These are phyloP conservation scores for Russula foetens DNA, from an alignment of 768 basidiomycete genomes.

Conservation along the genomic window DNA sequence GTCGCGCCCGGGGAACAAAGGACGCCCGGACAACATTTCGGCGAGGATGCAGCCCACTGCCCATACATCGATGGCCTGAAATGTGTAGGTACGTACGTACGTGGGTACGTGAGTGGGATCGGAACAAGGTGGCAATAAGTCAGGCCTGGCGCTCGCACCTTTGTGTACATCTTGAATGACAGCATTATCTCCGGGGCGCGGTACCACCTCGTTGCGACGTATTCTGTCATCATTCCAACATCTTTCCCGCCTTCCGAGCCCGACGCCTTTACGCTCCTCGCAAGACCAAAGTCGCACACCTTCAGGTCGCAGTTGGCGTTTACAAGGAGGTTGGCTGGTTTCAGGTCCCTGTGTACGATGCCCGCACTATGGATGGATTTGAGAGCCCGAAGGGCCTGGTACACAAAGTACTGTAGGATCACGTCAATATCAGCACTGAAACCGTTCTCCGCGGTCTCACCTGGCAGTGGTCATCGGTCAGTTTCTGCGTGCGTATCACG, in stretches of 20 bases:
- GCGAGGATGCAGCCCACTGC: constrained; percentile 71
- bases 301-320: constrained; percentile 89
- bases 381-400: constrained; percentile 78
- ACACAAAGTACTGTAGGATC: constrained; percentile 61
- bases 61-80: constrained; percentile 65
- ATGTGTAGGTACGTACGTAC: no score
- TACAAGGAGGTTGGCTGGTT: constrained; percentile 81
- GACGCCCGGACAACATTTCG: constrained; percentile 72
- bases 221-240: constrained; percentile 67
- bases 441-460: constrained; percentile 29
- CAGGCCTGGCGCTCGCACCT: constrained; percentile 32
- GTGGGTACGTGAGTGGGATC: neutral
- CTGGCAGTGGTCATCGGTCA: constrained; percentile 88
- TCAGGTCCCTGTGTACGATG: constrained; percentile 70
- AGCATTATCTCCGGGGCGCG: constrained; percentile 93
- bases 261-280: constrained; percentile 54
- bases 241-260: constrained; percentile 48
- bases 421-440: neutral
- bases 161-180: constrained; percentile 84
- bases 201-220: constrained; percentile 91
- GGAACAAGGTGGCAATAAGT: neutral
- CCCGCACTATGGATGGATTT: constrained; percentile 87
- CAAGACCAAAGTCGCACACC: constrained; percentile 84
- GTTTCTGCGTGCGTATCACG: constrained; percentile 82
- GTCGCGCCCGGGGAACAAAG: constrained; percentile 82